These are phyloP conservation scores for Thuja plicata DNA, from an alignment of 83 land plant genomes.

Conservation along the genomic window DNA sequence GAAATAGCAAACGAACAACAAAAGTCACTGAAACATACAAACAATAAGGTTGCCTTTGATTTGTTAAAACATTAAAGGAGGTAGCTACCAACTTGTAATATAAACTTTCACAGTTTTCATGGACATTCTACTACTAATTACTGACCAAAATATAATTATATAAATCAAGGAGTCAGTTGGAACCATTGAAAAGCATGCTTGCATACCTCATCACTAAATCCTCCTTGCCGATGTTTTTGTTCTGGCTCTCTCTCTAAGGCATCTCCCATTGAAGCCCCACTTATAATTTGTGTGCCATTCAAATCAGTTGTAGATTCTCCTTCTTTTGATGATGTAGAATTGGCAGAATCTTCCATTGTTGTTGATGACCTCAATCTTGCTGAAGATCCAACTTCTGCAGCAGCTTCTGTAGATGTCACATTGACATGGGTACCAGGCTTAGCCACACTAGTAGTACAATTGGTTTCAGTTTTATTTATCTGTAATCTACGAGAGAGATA, in stretches of 20 bases:
- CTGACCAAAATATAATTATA: background rate
- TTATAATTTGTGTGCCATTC: slow-evolving; percentile 86
- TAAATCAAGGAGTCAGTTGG: slow-evolving; percentile 13
- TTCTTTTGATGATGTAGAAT: slow-evolving; percentile 62
- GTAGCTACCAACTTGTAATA: too few species aligned
- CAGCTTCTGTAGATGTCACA: slow-evolving; percentile 47
- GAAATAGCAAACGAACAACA: too few species aligned
- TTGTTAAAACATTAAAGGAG: background rate
- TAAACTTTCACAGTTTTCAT: too few species aligned
- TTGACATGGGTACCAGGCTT: slow-evolving; percentile 37
- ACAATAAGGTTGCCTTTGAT: too few species aligned
- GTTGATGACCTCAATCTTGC: slow-evolving; percentile 59
- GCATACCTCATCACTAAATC: slow-evolving; percentile 61
- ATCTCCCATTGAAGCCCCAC: slow-evolving; percentile 62
- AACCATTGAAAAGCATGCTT: slow-evolving; percentile 1
- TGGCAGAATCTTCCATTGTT: slow-evolving; percentile 29
- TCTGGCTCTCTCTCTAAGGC: slow-evolving; percentile 37
- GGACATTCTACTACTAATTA: too few species aligned
- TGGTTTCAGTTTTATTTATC: slow-evolving; percentile 21
- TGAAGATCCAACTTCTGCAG: slow-evolving; percentile 66
- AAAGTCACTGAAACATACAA: too few species aligned
- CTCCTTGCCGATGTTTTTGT: slow-evolving; percentile 48
- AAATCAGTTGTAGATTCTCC: slow-evolving; percentile 64
- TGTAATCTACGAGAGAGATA: slow-evolving; percentile 42
- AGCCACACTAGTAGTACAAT: slow-evolving; percentile 42